Base-by-base conservation (phyloP, 129 eudicot species). In the Tagetes erecta region DNA sequence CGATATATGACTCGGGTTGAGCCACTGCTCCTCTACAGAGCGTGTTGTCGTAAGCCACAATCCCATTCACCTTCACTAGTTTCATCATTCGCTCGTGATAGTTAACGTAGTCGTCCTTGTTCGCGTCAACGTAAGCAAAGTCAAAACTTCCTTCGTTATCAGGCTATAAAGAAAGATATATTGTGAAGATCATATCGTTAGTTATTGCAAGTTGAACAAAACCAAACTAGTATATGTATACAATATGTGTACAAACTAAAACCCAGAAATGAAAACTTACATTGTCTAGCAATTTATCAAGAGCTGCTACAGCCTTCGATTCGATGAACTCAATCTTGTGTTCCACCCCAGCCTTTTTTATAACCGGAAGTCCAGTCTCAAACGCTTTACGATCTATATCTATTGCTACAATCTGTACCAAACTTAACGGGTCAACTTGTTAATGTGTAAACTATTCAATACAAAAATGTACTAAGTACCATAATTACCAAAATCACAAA, bases 51-150 rank as follows among this genome's bases (percentile, higher is more conserved):
- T 89, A 89, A 14, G 68, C 88, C 14, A 86, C 76, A 1, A 86
- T 31, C 31, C 89, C 92, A 4, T 87, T 90, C 3, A 81, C 80
- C 76, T 84, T 89, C 76, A 89, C 33, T 37, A 89, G 78, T 40
- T 84, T 78, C 79, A 84, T 12, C 42, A 89, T 36, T 76, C 73
- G 70, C 72, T 89, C 92, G 2, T 89, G 92, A 40, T 89, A 89
- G 14, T 86, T 84, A 63, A 47, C 9, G 53, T 86, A 82, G 49
- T 83, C 87, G 1, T 3, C 20, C 73, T 89, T 86, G 80, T 89
- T 92, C 6, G 96, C 92, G 38, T 89, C 96, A 44, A 86, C 87
- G 49, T 80, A 86, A 35, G 86, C 91, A 76, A 76, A 89, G 74
- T 86, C 96, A n/a, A 82, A 89, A 14, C 83, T 84, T 39, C 83